A percentile compares a stretch with the other conserved stretches of the same genome.
phyloP scores from a whole-genome alignment of 371 early-diverging fungal species.

The Phascolomyces articulosus region DNA sequence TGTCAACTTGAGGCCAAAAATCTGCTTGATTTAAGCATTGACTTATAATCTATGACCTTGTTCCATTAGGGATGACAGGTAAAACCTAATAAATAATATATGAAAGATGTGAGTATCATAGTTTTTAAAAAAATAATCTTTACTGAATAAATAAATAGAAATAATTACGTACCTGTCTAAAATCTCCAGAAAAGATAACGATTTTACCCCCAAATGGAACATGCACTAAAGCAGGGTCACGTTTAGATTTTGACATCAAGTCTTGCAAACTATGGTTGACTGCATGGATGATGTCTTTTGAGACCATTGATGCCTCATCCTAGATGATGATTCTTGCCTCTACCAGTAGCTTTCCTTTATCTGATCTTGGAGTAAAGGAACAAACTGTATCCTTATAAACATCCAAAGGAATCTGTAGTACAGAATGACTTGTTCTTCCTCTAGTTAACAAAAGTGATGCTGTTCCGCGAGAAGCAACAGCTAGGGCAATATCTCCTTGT shows the following conservation, averaged over 20 bases:
- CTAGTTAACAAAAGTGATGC: not conserved
- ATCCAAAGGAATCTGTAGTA: not conserved
- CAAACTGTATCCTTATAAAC: not conserved
- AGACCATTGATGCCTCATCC: conserved; percentile 19
- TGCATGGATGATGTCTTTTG: conserved; percentile 24
- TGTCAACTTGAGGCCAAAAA: not conserved
- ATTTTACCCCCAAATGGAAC: conserved; percentile 28
- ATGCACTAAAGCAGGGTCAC: conserved; percentile 12
- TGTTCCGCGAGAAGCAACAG: not conserved
- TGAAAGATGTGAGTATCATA: not conserved
- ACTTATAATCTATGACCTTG: not conserved
- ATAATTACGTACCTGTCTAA: not conserved
- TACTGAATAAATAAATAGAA: not conserved
- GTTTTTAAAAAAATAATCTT: not conserved
- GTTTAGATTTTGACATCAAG: conserved; percentile 10
- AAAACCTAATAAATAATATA: not conserved
- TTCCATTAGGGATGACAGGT: not conserved
- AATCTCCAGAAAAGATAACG: conserved; percentile 20
- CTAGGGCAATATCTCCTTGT: conserved; percentile 1
- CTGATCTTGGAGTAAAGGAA: not conserved
- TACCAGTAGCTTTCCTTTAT: not conserved
- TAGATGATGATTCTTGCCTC: not conserved
- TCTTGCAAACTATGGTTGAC: conserved; percentile 25
- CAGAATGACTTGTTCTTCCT: not conserved
- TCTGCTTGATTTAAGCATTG: not conserved